Conservation (phyloP, 495 filamentous ascomycete genomes). For the Trichoderma reesei region DNA sequence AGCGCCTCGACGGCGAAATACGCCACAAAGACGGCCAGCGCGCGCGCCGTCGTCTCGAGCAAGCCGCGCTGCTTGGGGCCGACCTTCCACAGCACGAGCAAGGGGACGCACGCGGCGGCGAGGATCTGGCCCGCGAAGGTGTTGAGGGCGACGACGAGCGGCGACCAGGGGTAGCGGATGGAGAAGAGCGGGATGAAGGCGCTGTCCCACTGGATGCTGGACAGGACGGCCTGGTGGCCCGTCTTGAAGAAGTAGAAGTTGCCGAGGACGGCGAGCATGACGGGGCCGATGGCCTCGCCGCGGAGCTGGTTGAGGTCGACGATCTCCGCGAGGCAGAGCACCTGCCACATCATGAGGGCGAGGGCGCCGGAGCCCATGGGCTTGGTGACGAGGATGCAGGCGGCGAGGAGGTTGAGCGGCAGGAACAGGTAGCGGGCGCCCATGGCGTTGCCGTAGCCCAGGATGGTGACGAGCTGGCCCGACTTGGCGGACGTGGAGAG, state of each 20-base stretch:
- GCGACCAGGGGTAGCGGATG: slow-evolving; percentile 82
- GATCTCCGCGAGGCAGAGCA: slow-evolving; percentile 80
- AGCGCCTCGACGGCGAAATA: slow-evolving; percentile 74
- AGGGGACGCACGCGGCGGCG: slow-evolving; percentile 64
- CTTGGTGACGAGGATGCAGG: slow-evolving; percentile 74
- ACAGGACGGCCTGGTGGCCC: slow-evolving; percentile 83
- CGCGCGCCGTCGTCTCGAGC: slow-evolving; percentile 58
- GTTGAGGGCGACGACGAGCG: slow-evolving; percentile 72
- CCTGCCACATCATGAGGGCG: slow-evolving; percentile 69
- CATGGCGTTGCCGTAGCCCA: slow-evolving; percentile 86
- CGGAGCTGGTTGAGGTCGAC: slow-evolving; percentile 65
- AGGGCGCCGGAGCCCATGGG: slow-evolving; percentile 88
- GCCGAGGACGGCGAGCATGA: slow-evolving; percentile 75
- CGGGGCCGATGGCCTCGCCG: slow-evolving; percentile 65
- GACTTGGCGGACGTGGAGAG: slow-evolving; percentile 26
- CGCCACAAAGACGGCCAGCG: slow-evolving; percentile 60
- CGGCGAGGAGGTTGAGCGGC: slow-evolving; percentile 63
- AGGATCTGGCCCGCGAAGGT: slow-evolving; percentile 84
- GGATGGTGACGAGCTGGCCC: slow-evolving; percentile 59
- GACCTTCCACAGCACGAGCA: slow-evolving; percentile 78
- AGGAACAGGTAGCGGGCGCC: slow-evolving; percentile 86
- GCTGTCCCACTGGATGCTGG: slow-evolving; percentile 91
- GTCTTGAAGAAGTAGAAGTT: slow-evolving; percentile 96
- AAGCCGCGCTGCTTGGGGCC: slow-evolving; percentile 48
- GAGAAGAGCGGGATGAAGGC: slow-evolving; percentile 83